Evolutionary conservation across 371 early-diverging fungal genomes (phyloP).

Genomic region (Dinochytrium kinnereticum): DNA sequence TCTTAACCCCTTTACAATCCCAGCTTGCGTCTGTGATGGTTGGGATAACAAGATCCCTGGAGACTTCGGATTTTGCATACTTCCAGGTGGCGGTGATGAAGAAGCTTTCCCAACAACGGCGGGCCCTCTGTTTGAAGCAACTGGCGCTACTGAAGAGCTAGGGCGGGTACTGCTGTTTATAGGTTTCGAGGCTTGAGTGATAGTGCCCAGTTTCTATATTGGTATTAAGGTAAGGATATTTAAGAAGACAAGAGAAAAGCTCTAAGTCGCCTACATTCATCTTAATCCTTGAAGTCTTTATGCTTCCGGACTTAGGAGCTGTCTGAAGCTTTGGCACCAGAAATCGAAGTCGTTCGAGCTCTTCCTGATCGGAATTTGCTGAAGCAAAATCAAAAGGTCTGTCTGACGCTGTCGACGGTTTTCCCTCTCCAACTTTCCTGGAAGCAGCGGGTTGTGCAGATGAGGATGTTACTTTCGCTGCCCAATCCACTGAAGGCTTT

Average conservation of each 20-base stretch:
- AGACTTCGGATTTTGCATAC: too few species aligned
- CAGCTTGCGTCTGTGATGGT: too few species aligned
- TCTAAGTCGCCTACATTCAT: background rate
- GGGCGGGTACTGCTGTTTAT: background rate
- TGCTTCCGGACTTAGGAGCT: background rate
- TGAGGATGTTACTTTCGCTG: conserved; percentile 4
- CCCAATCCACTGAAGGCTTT: background rate
- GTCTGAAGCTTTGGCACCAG: background rate
- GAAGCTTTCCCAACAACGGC: too few species aligned
- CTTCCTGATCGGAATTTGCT: background rate
- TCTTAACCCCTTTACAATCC: too few species aligned
- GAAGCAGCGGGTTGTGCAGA: too few species aligned
- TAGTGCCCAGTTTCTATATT: background rate
- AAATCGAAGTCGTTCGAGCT: background rate
- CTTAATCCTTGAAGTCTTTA: background rate
- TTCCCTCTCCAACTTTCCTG: background rate
- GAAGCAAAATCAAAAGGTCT: background rate
- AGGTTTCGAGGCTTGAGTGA: background rate
- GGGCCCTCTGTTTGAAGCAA: too few species aligned
- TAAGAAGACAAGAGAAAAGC: background rate
- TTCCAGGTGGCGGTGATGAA: too few species aligned
- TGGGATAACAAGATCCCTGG: too few species aligned
- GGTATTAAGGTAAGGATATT: background rate
- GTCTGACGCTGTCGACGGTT: background rate
- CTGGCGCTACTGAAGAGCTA: background rate